A percentile compares a stretch with the other conserved stretches of the same genome.
Evolutionary conservation across 306 rosid species (phyloP).

Genomic region (Cucurbita pepo): DNA sequence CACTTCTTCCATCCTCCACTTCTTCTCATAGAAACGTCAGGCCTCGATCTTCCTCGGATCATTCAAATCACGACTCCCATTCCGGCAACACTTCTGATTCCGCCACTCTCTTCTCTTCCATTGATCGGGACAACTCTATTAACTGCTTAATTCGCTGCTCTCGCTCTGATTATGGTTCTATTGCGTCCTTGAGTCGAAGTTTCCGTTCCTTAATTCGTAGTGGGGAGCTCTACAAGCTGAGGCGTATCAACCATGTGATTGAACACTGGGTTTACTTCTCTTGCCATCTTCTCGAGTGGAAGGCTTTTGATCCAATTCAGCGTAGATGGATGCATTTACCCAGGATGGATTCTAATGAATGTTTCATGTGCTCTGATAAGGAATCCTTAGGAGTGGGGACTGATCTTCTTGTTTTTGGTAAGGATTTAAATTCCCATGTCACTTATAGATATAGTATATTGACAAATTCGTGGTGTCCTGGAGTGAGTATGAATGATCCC

Average conservation of each 20-base stretch:
- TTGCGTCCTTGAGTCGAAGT: conserved; percentile 54
- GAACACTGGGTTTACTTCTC: conserved; percentile 94
- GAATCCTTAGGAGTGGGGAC: conserved; percentile 95
- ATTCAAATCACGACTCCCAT: conserved; percentile 13
- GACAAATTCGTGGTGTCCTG: conserved; percentile 79
- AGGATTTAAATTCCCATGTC: conserved; percentile 48
- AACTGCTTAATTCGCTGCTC: conserved; percentile 69
- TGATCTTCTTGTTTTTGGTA: conserved; percentile 89
- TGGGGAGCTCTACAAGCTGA: conserved; percentile 64
- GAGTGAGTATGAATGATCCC: conserved; percentile 69
- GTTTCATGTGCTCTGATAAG: conserved; percentile 82
- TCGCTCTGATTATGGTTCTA: conserved; percentile 61
- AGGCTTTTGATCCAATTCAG: conserved; percentile 67
- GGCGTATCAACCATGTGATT: conserved; percentile 49
- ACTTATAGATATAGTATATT: conserved; percentile 66
- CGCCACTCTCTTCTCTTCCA: conserved; percentile 29
- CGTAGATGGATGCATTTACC: conserved; percentile 80
- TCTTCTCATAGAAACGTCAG: conserved; percentile 19
- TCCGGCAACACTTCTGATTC: conserved; percentile 45
- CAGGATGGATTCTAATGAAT: conserved; percentile 67
- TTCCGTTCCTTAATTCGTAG: conserved; percentile 44
- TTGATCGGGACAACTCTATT: conserved; percentile 69
- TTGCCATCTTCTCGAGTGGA: conserved; percentile 72
- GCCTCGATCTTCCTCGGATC: conserved; percentile 17
- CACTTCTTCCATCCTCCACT: conserved; percentile 24